Percentiles rank a stretch among this genome's conserved stretches.
phyloP scores from a whole-genome alignment of 805 yeast species.

The Teunomyces barrocoloradensis region DNA sequence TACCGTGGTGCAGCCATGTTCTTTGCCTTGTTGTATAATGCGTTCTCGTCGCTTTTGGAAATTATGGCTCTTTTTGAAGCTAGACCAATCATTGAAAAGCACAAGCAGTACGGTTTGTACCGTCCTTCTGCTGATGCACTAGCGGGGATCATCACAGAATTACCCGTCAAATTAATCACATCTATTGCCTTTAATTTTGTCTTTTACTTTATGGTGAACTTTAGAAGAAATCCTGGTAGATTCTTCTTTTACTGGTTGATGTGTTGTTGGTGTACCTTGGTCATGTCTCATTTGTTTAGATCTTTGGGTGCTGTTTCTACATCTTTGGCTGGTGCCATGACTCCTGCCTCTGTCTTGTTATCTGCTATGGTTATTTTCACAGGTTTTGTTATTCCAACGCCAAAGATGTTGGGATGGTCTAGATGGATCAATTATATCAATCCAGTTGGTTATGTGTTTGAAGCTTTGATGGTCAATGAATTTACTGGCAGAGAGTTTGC shows the following conservation, averaged over 20 bases:
- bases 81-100: constrained; percentile 58
- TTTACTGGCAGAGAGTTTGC: constrained; percentile 45
- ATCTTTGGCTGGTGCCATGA: constrained; percentile 40
- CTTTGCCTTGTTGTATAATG: constrained; percentile 62
- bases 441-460: constrained; percentile 44
- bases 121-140: constrained; percentile 65
- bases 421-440: constrained; percentile 46
- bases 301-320: constrained; percentile 43
- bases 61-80: constrained; percentile 53
- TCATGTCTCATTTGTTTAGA: constrained; percentile 51
- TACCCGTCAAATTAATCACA: constrained; percentile 48
- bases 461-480: constrained; percentile 57
- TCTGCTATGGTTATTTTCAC: constrained; percentile 57
- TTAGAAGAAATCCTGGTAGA: constrained; percentile 49
- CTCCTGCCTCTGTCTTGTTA: constrained; percentile 44
- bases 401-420: constrained; percentile 56
- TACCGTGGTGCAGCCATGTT: constrained; percentile 64
- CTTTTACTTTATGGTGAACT: constrained; percentile 53
- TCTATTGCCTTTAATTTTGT: constrained; percentile 48
- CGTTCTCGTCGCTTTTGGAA: constrained; percentile 60
- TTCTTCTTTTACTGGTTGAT: constrained; percentile 53
- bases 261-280: constrained; percentile 41
- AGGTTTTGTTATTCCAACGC: constrained; percentile 43
- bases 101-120: constrained; percentile 53
- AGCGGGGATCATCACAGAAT: constrained; percentile 58